phyloP scores from a whole-genome alignment of 306 rosid species.

The Cicer bijugum region DNA sequence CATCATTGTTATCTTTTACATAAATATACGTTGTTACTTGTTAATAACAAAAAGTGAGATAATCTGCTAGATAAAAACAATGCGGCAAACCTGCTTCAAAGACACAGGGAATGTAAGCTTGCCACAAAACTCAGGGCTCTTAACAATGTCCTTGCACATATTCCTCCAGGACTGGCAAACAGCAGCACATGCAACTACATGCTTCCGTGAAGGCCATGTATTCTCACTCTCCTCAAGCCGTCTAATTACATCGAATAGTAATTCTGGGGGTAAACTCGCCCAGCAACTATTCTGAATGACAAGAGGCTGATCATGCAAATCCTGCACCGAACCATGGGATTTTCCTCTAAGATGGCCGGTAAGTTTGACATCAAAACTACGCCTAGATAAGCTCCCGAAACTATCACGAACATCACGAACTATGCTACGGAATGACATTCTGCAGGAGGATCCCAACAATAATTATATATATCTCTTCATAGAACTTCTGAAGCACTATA shows the following conservation, averaged over 20 bases:
- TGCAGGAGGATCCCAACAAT: slow-evolving; percentile 40
- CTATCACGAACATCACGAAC: slow-evolving; percentile 91
- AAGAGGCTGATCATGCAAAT: slow-evolving; percentile 68
- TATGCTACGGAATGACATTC: slow-evolving; percentile 92
- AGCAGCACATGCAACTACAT: slow-evolving; percentile 86
- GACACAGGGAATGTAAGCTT: slow-evolving; percentile 89
- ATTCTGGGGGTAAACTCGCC: slow-evolving; percentile 86
- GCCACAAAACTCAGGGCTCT: slow-evolving; percentile 76
- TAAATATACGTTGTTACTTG: slow-evolving; percentile 2
- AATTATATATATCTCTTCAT: slow-evolving; percentile 37
- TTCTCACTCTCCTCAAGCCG: slow-evolving; percentile 89
- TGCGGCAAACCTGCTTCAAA: slow-evolving; percentile 70
- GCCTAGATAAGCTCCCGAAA: slow-evolving; percentile 82
- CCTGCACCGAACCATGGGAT: slow-evolving; percentile 79
- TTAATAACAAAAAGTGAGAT: background rate
- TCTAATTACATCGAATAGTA: slow-evolving; percentile 74
- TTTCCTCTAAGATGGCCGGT: slow-evolving; percentile 75
- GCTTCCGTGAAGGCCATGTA: slow-evolving; percentile 78
- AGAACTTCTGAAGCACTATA: slow-evolving; percentile 41
- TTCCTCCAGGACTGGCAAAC: slow-evolving; percentile 90
- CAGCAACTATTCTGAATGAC: slow-evolving; percentile 76
- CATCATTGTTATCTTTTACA: slow-evolving; percentile 6
- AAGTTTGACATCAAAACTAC: slow-evolving; percentile 79
- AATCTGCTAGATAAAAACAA: background rate
- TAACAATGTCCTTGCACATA: slow-evolving; percentile 87